phyloP scores from a whole-genome alignment of 148 eudicot species.

The Suaeda aralocaspica region DNA sequence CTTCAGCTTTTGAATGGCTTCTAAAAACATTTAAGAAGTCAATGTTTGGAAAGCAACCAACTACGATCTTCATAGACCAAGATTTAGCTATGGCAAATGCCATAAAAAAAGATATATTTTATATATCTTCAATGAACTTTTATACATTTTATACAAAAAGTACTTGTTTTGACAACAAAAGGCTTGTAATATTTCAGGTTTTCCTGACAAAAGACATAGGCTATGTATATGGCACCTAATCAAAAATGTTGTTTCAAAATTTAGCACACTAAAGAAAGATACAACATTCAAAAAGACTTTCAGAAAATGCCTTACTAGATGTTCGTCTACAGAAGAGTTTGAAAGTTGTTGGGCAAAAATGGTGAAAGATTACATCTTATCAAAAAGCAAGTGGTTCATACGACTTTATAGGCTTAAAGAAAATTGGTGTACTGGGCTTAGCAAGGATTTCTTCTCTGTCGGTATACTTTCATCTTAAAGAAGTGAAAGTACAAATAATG shows the following conservation, averaged over 20 bases:
- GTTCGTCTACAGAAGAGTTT: not conserved
- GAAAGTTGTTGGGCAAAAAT: not conserved
- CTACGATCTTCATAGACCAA: not conserved
- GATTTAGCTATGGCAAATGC: not conserved
- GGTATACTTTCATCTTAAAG: no score
- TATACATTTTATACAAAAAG: no score
- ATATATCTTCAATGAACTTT: not conserved
- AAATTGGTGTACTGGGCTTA: conserved; percentile 1
- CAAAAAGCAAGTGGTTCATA: not conserved
- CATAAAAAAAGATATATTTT: not conserved
- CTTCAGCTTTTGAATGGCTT: not conserved
- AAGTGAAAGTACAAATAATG: not conserved
- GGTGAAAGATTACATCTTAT: not conserved
- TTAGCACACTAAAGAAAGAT: not conserved
- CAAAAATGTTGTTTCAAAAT: not conserved
- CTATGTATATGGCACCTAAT: not conserved
- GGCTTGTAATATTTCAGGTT: not conserved
- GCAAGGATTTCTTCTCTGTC: no score
- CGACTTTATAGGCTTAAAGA: not conserved
- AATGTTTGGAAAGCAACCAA: not conserved
- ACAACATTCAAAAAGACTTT: not conserved
- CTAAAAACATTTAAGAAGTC: not conserved
- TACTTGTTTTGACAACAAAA: no score
- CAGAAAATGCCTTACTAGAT: not conserved
- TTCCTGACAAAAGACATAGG: not conserved